A percentile compares a stretch with the other conserved stretches of the same genome.
These are phyloP conservation scores for Nannochloropsis granulata DNA, from an alignment of 108 stramenopile species.

Conservation along the genomic window DNA sequence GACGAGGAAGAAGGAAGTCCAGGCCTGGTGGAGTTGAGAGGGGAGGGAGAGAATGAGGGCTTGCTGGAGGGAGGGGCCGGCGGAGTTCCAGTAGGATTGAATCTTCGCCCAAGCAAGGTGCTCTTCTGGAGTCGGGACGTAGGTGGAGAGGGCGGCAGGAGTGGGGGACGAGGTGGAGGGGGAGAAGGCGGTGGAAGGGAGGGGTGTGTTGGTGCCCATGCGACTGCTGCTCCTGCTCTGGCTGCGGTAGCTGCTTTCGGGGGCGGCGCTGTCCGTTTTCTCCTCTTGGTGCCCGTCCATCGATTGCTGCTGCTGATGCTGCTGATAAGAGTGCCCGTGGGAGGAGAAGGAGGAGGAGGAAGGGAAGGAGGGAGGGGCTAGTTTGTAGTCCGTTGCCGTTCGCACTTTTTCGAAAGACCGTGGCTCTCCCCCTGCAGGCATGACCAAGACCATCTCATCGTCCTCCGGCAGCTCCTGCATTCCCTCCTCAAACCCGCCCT, in stretches of 20 bases:
- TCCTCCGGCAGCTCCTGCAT: not conserved
- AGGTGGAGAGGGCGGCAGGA: not conserved
- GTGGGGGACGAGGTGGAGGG: not conserved
- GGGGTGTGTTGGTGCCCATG: not conserved
- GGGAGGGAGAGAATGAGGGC: not conserved
- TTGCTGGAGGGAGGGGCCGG: not conserved
- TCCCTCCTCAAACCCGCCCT: not conserved
- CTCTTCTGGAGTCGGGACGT: not conserved
- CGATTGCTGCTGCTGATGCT: no score
- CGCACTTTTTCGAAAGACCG: not conserved
- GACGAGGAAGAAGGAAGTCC: not conserved
- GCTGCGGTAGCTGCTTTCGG: not conserved
- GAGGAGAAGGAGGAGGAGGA: not conserved
- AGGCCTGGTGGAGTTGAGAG: not conserved
- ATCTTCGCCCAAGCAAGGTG: not conserved
- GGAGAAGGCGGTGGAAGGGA: not conserved
- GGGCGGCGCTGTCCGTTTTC: not conserved
- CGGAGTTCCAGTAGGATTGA: not conserved
- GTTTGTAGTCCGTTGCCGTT: not conserved
- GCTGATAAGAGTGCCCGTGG: no score
- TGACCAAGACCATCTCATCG: not conserved
- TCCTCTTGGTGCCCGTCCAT: not conserved
- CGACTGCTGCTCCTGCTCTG: not conserved
- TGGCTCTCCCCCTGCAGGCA: not conserved
- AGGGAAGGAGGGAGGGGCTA: not conserved